These are phyloP conservation scores for Kwoniella heveanensis DNA, from an alignment of 768 basidiomycete genomes.

Conservation along the genomic window DNA sequence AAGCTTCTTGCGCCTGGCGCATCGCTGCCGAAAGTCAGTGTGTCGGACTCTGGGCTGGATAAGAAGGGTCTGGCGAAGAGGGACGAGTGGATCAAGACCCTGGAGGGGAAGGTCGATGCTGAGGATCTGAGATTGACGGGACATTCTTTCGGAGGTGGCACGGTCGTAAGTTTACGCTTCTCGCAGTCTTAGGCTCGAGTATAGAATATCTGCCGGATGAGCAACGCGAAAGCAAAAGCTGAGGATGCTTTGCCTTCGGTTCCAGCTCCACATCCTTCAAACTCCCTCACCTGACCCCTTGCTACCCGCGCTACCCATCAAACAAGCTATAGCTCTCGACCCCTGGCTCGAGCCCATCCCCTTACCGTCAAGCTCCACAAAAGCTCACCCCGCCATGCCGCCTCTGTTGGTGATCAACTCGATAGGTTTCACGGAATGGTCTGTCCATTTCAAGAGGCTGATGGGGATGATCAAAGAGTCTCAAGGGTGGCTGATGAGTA, in stretches of 20 bases:
- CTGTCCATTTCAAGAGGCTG: slow-evolving; percentile 68
- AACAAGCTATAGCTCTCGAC: slow-evolving; percentile 68
- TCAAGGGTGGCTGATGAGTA: slow-evolving; percentile 38
- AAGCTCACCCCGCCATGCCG: slow-evolving; percentile 34
- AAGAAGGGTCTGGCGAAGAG: slow-evolving; percentile 60
- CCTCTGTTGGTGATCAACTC: slow-evolving; percentile 72
- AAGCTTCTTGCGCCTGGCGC: slow-evolving; percentile 57
- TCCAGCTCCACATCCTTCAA: slow-evolving; percentile 32
- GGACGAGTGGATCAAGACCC: slow-evolving; percentile 48
- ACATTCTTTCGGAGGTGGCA: slow-evolving; percentile 65
- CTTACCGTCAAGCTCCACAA: slow-evolving; percentile 57
- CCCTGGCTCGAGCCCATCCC: slow-evolving; percentile 82
- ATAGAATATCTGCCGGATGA: no score
- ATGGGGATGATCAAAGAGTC: slow-evolving; percentile 60
- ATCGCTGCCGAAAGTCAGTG: slow-evolving; percentile 39
- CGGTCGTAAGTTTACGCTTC: slow-evolving; percentile 61
- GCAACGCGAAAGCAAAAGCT: neutral
- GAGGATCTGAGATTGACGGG: slow-evolving; percentile 60
- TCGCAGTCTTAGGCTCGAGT: no score
- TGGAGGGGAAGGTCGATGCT: slow-evolving; percentile 47
- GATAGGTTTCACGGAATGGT: slow-evolving; percentile 77
- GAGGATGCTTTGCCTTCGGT: neutral
- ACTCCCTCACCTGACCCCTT: slow-evolving; percentile 15
- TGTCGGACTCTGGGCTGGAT: slow-evolving; percentile 29
- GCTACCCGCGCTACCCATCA: slow-evolving; percentile 62